phyloP scores from a whole-genome alignment of 495 filamentous ascomycete genomes.

The Aspergillus leporis region DNA sequence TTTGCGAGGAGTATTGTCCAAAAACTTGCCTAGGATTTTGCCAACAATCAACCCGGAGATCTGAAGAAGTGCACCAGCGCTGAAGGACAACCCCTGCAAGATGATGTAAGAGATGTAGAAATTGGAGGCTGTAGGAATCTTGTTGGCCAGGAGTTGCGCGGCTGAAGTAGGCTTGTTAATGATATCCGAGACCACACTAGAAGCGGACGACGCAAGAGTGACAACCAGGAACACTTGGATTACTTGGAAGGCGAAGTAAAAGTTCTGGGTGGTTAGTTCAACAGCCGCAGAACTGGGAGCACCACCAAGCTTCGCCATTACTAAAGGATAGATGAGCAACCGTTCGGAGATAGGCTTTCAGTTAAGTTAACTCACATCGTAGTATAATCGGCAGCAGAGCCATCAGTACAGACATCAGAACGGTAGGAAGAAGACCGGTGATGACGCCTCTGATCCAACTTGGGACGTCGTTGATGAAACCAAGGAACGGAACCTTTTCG shows the following conservation, averaged over 20 bases:
- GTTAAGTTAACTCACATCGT: conserved; percentile 52
- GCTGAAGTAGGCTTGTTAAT: conserved; percentile 59
- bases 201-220: conserved; percentile 71
- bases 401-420: conserved; percentile 84
- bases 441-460: conserved; percentile 72
- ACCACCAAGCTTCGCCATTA: conserved; percentile 76
- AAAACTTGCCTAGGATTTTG: conserved; percentile 71
- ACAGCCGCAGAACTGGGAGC: conserved; percentile 74
- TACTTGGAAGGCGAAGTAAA: conserved; percentile 93
- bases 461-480: conserved; percentile 75
- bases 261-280: conserved; percentile 86
- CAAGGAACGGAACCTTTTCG: conserved; percentile 61
- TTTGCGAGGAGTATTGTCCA: conserved; percentile 73
- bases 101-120: conserved; percentile 97
- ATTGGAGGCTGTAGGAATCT: conserved; percentile 81
- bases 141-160: conserved; percentile 66
- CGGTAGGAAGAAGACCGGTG: conserved; percentile 77
- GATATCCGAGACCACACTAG: conserved; percentile 58
- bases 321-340: conserved; percentile 31
- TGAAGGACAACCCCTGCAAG: conserved; percentile 86
- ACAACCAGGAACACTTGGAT: conserved; percentile 92
- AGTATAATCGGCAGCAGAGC: conserved; percentile 86
- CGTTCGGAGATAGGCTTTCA: conserved; percentile 4
- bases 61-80: conserved; percentile 72
- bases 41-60: conserved; percentile 76